These are phyloP conservation scores for Epichloe bromicola DNA, from an alignment of 2,329 filamentous ascomycete species.

Conservation along the genomic window DNA sequence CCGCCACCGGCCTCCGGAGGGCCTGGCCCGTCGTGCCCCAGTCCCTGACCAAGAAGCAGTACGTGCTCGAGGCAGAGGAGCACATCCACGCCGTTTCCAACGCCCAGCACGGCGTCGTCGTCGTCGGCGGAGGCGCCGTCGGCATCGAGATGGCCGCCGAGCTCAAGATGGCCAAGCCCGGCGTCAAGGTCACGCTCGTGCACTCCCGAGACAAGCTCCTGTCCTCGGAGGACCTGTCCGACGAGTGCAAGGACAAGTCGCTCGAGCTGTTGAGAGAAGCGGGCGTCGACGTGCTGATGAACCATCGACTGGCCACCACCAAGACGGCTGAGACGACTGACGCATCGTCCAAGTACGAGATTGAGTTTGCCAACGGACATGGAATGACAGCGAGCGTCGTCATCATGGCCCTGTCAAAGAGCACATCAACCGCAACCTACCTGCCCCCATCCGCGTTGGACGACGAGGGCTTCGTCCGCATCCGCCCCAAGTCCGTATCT, in stretches of 20 bases:
- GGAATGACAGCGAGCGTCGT: constrained; percentile 50
- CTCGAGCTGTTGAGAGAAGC: constrained; percentile 44
- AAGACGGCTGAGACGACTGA: constrained; percentile 31
- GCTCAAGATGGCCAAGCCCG: constrained; percentile 53
- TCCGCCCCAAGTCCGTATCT: constrained; percentile 37
- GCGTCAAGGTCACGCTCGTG: constrained; percentile 55
- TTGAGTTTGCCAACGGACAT: constrained; percentile 48
- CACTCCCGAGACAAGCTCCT: constrained; percentile 60
- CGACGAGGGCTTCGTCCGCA: constrained; percentile 51
- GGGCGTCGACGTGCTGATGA: constrained; percentile 53
- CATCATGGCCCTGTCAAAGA: constrained; percentile 55
- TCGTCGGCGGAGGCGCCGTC: constrained; percentile 68
- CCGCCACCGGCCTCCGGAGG: constrained; percentile 55
- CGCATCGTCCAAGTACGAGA: constrained; percentile 27
- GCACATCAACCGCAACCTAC: constrained; percentile 48
- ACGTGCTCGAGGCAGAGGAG: constrained; percentile 45
- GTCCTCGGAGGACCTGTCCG: constrained; percentile 59
- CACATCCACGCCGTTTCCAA: constrained; percentile 44
- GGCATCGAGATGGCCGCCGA: constrained; percentile 75
- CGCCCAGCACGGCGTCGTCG: constrained; percentile 46
- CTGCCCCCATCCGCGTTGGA: constrained; percentile 47
- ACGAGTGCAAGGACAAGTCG: constrained; percentile 52
- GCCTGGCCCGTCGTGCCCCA: constrained; percentile 63
- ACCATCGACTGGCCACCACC: constrained; percentile 40
- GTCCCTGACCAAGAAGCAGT: constrained; percentile 46